Percentiles rank a stretch among this genome's conserved stretches.
Evolutionary conservation across 139 green algal genomes (phyloP).

Genomic region (Desmodesmus armatus): DNA sequence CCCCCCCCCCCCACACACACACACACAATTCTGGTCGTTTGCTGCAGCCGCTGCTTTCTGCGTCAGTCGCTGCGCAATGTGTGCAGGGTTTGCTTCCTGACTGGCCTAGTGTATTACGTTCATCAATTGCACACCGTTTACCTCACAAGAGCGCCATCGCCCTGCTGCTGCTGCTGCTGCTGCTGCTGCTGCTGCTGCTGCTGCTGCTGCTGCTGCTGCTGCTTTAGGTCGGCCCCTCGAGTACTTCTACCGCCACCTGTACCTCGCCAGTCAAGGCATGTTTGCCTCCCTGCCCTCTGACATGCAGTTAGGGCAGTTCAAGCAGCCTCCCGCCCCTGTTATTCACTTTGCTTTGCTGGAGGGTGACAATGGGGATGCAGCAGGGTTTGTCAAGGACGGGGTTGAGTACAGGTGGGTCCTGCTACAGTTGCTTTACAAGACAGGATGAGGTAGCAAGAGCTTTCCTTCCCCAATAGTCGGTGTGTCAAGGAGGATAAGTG

Average conservation of each 20-base stretch:
- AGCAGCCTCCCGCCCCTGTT: constrained; percentile 19
- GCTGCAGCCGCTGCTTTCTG: too few relatives aligned
- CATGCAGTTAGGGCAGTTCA: constrained; percentile 64
- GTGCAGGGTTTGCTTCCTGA: neutral
- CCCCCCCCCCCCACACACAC: too few relatives aligned
- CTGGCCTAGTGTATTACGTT: neutral
- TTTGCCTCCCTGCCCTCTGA: constrained; percentile 75
- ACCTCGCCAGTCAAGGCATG: constrained; percentile 85
- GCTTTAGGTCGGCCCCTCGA: constrained; percentile 53
- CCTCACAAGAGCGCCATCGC: neutral
- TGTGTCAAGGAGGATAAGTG: constrained; percentile 86
- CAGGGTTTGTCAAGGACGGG: constrained; percentile 68
- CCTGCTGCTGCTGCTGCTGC: neutral
- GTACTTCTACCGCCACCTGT: constrained; percentile 83
- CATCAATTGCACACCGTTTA: neutral
- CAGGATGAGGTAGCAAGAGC: too few relatives aligned
- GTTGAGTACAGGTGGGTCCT: constrained; percentile 55
- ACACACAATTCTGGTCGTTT: too few relatives aligned
- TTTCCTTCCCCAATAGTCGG: too few relatives aligned
- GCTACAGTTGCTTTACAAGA: neutral
- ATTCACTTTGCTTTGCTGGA: constrained; percentile 25
- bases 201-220: too few relatives aligned
- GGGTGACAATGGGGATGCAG: too few relatives aligned
- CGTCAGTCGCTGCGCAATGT: too few relatives aligned
- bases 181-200: too few relatives aligned